Evolutionary conservation across 257 asterid species (phyloP), one percentile per base, ranked within the genome.

Genomic region (Ligustrum vulgare): DNA sequence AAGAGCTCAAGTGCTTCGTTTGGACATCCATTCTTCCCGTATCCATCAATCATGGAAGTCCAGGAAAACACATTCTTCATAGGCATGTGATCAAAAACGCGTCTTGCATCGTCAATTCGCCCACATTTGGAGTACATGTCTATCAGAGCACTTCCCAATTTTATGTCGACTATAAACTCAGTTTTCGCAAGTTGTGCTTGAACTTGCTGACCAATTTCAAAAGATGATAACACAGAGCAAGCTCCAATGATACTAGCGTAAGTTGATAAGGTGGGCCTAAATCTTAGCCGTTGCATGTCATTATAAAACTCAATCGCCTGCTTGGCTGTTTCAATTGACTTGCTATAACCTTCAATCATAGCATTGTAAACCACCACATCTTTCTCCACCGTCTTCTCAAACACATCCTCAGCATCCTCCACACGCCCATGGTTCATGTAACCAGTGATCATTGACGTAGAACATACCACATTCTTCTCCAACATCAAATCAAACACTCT

Each of bases 11-110:
- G 86, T 10, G 87, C 89, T 75, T 79, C 87, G 71, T 69, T 22
- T 11, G 89, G 80, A 66, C 69, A 54, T 20, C 89, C 86, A 33
- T 81, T 86, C 73, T 83, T 86, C 22, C 89, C 89, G 22, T 86
- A 86, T 54, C 89, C 89, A 47, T 86, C 89, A 74, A 86, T 78
- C 87, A 86, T 83, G 25, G 89, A 86, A 76, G 89, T 83, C 89
- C 89, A 83, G 4, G 89, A 83, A 72, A 86, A 86, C 16, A 86
- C 89, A 77, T 86, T 86, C 84, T 76, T 86, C 73, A 56, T 74
- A 31, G 81, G 82, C 89, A 86, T 86, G 60, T 79, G 71, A 43
- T 79, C 76, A 28, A 86, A 86, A 76, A 86, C 76, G 45, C 75
- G 60, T 78, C 84, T 86, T 13, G 87, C 84, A 56, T 81, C 89